A percentile compares a stretch with the other conserved stretches of the same genome.
Evolutionary conservation across 1,139 yeast species (phyloP).

Genomic region (Hyphopichia fennica): DNA sequence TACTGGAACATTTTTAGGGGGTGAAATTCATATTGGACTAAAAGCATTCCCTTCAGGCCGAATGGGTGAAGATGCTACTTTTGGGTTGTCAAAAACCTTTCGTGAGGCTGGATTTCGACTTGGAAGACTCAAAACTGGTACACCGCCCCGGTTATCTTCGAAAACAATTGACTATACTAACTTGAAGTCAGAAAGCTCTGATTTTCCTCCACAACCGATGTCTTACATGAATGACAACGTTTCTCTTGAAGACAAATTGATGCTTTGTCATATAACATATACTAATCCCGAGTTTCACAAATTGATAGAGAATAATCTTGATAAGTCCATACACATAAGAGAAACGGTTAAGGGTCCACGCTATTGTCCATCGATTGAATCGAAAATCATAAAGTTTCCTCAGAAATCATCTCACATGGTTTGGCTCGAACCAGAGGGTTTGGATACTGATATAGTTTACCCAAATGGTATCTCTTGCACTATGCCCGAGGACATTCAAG

Average conservation of each 20-base stretch:
- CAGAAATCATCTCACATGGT: constrained; percentile 75
- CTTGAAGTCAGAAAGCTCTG: constrained; percentile 72
- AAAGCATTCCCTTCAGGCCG: constrained; percentile 85
- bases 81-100: constrained; percentile 81
- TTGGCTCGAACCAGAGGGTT: constrained; percentile 97
- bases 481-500: constrained; percentile 93
- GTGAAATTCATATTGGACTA: constrained; percentile 90
- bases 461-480: constrained; percentile 97
- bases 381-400: constrained; percentile 79
- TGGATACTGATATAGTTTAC: constrained; percentile 79
- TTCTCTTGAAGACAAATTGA: constrained; percentile 54
- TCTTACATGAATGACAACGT: constrained; percentile 76
- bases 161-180: constrained; percentile 66
- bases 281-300: constrained; percentile 79
- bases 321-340: constrained; percentile 82
- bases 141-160: constrained; percentile 85
- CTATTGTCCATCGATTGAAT: constrained; percentile 95
- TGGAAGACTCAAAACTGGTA: constrained; percentile 94
- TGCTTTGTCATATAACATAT: constrained; percentile 72
- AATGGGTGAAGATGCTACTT: constrained; percentile 89
- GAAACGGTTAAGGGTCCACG: constrained; percentile 97
- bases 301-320: constrained; percentile 65
- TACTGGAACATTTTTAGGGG: constrained; percentile 94
- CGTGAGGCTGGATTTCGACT: constrained; percentile 73
- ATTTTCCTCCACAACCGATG: constrained; percentile 84